These are phyloP conservation scores for Microascus cirrosus DNA, from an alignment of 2,329 filamentous ascomycete genomes.

Conservation along the genomic window DNA sequence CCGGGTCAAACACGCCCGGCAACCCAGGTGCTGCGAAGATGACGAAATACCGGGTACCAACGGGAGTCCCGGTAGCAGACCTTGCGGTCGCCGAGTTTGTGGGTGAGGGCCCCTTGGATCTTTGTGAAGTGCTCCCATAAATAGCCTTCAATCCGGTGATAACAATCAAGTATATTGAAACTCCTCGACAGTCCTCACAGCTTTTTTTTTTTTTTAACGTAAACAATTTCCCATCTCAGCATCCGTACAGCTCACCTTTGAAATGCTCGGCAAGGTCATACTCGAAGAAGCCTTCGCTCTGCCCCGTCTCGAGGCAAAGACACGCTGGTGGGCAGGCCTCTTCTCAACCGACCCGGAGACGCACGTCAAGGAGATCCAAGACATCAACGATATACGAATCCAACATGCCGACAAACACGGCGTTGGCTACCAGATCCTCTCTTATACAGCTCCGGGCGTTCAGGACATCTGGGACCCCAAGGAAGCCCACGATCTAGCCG, in stretches of 20 bases:
- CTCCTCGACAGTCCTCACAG: too few relatives aligned
- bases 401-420: constrained; percentile 32
- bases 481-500: constrained; percentile 27
- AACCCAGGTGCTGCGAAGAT: too few relatives aligned
- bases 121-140: too few relatives aligned
- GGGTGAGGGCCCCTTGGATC: too few relatives aligned
- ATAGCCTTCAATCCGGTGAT: too few relatives aligned
- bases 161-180: too few relatives aligned
- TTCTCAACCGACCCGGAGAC: constrained; percentile 48
- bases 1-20: too few relatives aligned
- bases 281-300: constrained; percentile 53
- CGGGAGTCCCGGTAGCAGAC: too few relatives aligned
- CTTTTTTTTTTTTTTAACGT: too few relatives aligned
- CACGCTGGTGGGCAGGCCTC: constrained; percentile 48
- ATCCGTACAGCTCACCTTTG: constrained; percentile 3
- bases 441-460: constrained; percentile 35
- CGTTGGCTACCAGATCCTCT: constrained; percentile 35
- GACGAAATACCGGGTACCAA: too few relatives aligned
- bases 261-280: constrained; percentile 49
- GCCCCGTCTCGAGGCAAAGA: constrained; percentile 46
- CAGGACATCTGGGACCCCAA: constrained; percentile 30
- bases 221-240: too few relatives aligned
- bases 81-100: too few relatives aligned
- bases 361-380: constrained; percentile 42
- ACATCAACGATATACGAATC: constrained; percentile 27